Conservation (phyloP, 2,329 filamentous ascomycete genomes). For the Proliferodiscus dingleyae region DNA sequence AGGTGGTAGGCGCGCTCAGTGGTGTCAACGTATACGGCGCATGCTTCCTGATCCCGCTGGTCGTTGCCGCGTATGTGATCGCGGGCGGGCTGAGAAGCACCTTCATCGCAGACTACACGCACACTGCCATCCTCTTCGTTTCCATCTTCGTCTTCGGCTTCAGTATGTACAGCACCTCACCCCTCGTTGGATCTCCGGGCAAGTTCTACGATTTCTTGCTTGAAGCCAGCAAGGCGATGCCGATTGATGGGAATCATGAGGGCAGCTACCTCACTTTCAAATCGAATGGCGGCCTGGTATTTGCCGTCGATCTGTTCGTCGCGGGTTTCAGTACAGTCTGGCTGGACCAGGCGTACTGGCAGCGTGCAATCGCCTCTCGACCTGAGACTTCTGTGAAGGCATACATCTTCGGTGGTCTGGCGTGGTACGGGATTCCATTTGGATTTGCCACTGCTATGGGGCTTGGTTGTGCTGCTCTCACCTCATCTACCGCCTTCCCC, state of each 20-base stretch:
- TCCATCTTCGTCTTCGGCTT: slow-evolving; percentile 38
- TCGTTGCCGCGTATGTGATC: slow-evolving; percentile 37
- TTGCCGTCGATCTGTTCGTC: slow-evolving; percentile 35
- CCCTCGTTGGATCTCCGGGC: slow-evolving; percentile 29
- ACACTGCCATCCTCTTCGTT: slow-evolving; percentile 38
- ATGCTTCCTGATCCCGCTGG: slow-evolving; percentile 36
- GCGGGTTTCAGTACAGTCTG: slow-evolving; percentile 35
- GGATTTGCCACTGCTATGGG: slow-evolving; percentile 35
- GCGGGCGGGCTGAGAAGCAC: slow-evolving; percentile 37
- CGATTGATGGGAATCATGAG: slow-evolving; percentile 31
- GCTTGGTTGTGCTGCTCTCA: slow-evolving; percentile 33
- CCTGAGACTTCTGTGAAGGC: slow-evolving; percentile 38
- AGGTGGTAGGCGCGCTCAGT: slow-evolving; percentile 36
- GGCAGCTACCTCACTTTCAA: slow-evolving; percentile 37
- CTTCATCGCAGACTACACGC: slow-evolving; percentile 39
- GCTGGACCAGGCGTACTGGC: slow-evolving; percentile 42
- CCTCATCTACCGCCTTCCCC: slow-evolving; percentile 23
- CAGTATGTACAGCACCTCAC: slow-evolving; percentile 31
- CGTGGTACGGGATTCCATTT: slow-evolving; percentile 37
- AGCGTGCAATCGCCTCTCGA: slow-evolving; percentile 38
- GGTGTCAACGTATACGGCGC: slow-evolving; percentile 40
- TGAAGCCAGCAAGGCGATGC: slow-evolving; percentile 30
- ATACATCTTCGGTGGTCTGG: slow-evolving; percentile 38
- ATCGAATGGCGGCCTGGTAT: slow-evolving; percentile 34
- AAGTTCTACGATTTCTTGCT: slow-evolving; percentile 36